Evolutionary conservation across 345 rosid species (phyloP).

Genomic region (Lumnitzera racemosa): DNA sequence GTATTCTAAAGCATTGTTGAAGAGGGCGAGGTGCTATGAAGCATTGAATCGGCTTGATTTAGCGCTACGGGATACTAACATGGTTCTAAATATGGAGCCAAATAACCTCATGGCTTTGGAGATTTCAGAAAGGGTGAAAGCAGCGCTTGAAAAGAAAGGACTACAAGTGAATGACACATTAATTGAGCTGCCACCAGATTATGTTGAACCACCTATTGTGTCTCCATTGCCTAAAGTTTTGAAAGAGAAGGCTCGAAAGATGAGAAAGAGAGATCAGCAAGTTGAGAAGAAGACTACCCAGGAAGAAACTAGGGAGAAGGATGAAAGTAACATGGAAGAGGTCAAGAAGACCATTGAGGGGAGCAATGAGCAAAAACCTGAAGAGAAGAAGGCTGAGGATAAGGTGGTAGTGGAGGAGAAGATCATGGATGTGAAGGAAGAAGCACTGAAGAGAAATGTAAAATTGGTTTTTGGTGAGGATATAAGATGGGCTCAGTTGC

Average conservation of each 20-base stretch:
- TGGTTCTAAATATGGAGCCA: constrained; percentile 59
- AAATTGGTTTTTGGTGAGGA: constrained; percentile 75
- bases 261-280: constrained; percentile 17
- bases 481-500: constrained; percentile 69
- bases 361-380: constrained; percentile 21
- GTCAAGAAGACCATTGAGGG: constrained; percentile 23
- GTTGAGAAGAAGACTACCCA: constrained; percentile 22
- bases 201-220: constrained; percentile 48
- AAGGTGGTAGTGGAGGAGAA: constrained; percentile 52
- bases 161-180: constrained; percentile 46
- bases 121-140: constrained; percentile 60
- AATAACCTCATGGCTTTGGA: constrained; percentile 71
- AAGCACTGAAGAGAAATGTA: constrained; percentile 43
- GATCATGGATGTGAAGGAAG: constrained; percentile 22
- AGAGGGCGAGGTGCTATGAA: constrained; percentile 88
- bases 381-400: constrained; percentile 42
- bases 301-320: constrained; percentile 16
- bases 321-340: constrained; percentile 19
- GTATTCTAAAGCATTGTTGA: constrained; percentile 63
- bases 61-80: constrained; percentile 59
- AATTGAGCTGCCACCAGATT: constrained; percentile 70
- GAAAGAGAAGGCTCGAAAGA: constrained; percentile 38
- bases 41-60: constrained; percentile 75
- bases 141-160: constrained; percentile 46
- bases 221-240: constrained; percentile 20